Conservation (phyloP, 495 filamentous ascomycete genomes). For the Aspergillus sparsus region DNA sequence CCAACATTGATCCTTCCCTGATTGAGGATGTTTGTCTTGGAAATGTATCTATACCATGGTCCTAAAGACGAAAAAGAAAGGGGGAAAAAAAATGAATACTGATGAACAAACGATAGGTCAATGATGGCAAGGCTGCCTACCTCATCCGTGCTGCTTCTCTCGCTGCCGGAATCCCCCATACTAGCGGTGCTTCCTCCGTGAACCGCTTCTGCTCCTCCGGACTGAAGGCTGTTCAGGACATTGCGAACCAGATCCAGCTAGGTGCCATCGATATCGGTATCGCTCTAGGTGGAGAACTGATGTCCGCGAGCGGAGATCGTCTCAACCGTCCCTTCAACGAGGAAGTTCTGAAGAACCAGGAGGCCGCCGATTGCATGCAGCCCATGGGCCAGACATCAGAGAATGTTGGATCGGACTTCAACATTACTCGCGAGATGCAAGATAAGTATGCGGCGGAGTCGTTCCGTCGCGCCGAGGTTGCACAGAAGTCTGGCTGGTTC, state of each 20-base stretch:
- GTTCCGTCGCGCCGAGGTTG: constrained; percentile 80
- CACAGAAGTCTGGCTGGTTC: constrained; percentile 91
- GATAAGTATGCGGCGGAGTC: constrained; percentile 86
- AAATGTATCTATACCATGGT: constrained; percentile 60
- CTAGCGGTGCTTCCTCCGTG: constrained; percentile 71
- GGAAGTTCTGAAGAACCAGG: constrained; percentile 71
- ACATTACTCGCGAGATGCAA: constrained; percentile 74
- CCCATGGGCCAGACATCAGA: constrained; percentile 98
- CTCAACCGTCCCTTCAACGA: constrained; percentile 74
- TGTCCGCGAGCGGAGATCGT: constrained; percentile 71
- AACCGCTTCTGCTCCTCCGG: constrained; percentile 98
- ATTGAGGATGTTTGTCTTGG: constrained; percentile 92
- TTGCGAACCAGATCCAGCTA: constrained; percentile 80
- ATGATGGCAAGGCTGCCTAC: constrained; percentile 84
- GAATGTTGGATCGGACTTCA: constrained; percentile 92
- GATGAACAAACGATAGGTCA: constrained; percentile 56
- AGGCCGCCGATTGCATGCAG: constrained; percentile 83
- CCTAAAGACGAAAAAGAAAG: not conserved
- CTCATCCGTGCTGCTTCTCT: constrained; percentile 85
- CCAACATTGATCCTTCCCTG: constrained; percentile 76
- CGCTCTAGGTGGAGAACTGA: constrained; percentile 84
- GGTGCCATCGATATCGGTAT: constrained; percentile 86
- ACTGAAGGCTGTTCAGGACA: constrained; percentile 90
- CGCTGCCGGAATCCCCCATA: constrained; percentile 92
- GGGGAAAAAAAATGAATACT: not conserved